A percentile compares a stretch with the other conserved stretches of the same genome.
Conservation (phyloP, 2,329 filamentous ascomycete genomes). For the Beauveria pseudobassiana region DNA sequence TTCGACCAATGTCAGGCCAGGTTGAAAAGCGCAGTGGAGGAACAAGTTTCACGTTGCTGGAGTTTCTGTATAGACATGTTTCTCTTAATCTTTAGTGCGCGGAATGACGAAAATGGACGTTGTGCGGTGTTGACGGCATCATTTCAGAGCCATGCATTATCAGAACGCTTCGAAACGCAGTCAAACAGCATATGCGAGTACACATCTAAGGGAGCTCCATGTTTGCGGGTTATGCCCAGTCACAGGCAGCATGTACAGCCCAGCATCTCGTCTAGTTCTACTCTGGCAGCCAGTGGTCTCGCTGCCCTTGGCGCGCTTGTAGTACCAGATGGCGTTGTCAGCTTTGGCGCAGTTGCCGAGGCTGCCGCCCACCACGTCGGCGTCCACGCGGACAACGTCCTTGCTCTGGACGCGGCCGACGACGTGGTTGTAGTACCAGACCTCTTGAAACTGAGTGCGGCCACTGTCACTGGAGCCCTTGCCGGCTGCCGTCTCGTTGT, state of each 20-base stretch:
- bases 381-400: conserved; percentile 34
- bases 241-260: not conserved
- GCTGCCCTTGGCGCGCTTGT: conserved; percentile 35
- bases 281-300: conserved; percentile 13
- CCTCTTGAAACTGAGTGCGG: conserved; percentile 49
- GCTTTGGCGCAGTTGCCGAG: conserved; percentile 48
- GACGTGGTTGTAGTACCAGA: conserved; percentile 61
- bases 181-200: not conserved
- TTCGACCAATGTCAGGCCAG: not conserved
- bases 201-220: not conserved
- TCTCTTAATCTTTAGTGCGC: not conserved
- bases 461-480: conserved; percentile 47
- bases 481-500: conserved; percentile 53
- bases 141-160: not conserved
- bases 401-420: conserved; percentile 48
- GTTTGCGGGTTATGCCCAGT: not conserved
- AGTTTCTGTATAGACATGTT: conserved; percentile 3
- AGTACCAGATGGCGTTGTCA: conserved; percentile 46
- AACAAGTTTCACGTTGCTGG: not conserved
- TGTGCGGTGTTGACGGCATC: not conserved
- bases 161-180: not conserved
- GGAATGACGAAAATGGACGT: not conserved
- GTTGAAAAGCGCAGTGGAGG: not conserved
- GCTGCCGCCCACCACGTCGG: conserved; percentile 38
- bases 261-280: not conserved